Evolutionary conservation across 805 yeast genomes (phyloP).

Genomic region (Candida morakotiae): DNA sequence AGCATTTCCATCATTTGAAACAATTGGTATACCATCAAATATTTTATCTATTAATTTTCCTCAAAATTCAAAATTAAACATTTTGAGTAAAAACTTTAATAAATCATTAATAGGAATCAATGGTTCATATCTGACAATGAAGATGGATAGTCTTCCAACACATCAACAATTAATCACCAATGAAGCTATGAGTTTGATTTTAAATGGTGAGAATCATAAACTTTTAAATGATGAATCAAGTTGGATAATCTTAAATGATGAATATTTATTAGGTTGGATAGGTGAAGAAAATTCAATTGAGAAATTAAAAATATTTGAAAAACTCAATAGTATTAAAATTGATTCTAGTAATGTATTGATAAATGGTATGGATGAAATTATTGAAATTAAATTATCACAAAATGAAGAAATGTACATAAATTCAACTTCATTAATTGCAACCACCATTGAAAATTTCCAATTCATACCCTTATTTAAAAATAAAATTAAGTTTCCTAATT

Average conservation of each 20-base stretch:
- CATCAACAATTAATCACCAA: conserved; percentile 11
- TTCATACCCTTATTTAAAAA: conserved; percentile 5
- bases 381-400: conserved; percentile 29
- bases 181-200: conserved; percentile 17
- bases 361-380: conserved; percentile 35
- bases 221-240: conserved; percentile 33
- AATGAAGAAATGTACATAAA: conserved; percentile 36
- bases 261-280: conserved; percentile 44
- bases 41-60: conserved; percentile 44
- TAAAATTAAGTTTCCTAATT: neutral
- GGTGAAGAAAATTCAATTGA: conserved; percentile 21
- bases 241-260: conserved; percentile 39
- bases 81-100: conserved; percentile 23
- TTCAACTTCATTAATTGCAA: conserved; percentile 39
- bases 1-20: conserved; percentile 39
- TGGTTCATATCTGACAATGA: conserved; percentile 29
- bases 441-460: conserved; percentile 4
- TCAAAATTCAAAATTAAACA: conserved; percentile 28
- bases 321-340: conserved; percentile 20
- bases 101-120: conserved; percentile 38
- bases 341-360: conserved; percentile 42
- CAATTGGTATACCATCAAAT: conserved; percentile 35
- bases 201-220: conserved; percentile 35
- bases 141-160: neutral
- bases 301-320: conserved; percentile 7